These are phyloP conservation scores for Ophiostoma novo-ulmi DNA, from an alignment of 2,329 filamentous ascomycete species.

Conservation along the genomic window DNA sequence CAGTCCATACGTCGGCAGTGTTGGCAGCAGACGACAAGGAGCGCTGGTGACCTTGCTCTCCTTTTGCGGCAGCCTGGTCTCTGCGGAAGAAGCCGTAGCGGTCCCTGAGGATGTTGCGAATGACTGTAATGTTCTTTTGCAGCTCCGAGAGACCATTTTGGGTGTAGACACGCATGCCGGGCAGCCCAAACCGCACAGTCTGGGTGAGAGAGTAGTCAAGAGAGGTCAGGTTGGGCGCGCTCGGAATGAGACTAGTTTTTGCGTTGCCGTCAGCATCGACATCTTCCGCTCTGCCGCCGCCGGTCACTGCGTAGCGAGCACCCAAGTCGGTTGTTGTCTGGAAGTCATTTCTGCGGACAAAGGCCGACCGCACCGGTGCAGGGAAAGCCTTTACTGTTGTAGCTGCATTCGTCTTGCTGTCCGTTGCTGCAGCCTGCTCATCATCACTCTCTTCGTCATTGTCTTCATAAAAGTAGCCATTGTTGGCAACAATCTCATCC, in stretches of 20 bases:
- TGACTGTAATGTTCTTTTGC: constrained; percentile 19
- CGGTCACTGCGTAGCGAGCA: constrained; percentile 36
- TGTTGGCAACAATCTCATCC: constrained; percentile 28
- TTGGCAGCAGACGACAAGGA: neutral
- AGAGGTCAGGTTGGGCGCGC: constrained; percentile 27
- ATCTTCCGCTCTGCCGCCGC: constrained; percentile 6
- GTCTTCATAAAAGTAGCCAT: constrained; percentile 26
- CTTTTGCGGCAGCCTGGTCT: constrained; percentile 1
- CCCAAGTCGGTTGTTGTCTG: constrained; percentile 38
- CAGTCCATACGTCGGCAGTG: neutral
- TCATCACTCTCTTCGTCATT: constrained; percentile 24
- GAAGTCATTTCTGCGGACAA: constrained; percentile 29
- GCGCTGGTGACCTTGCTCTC: constrained; percentile 7
- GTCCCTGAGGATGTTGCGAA: constrained; percentile 11
- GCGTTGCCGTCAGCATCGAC: neutral
- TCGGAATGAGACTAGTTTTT: neutral
- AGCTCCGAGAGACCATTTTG: constrained; percentile 22
- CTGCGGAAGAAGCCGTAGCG: constrained; percentile 16
- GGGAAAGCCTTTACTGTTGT: constrained; percentile 4
- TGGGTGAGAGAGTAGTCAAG: constrained; percentile 41
- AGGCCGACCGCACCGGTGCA: neutral
- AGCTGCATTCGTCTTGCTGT: neutral
- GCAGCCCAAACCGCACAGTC: constrained; percentile 36
- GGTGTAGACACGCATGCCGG: constrained; percentile 31
- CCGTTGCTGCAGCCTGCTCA: constrained; percentile 25